phyloP scores from a whole-genome alignment of 1,139 yeast genomes.

The Saccharomyces hybrid region DNA sequence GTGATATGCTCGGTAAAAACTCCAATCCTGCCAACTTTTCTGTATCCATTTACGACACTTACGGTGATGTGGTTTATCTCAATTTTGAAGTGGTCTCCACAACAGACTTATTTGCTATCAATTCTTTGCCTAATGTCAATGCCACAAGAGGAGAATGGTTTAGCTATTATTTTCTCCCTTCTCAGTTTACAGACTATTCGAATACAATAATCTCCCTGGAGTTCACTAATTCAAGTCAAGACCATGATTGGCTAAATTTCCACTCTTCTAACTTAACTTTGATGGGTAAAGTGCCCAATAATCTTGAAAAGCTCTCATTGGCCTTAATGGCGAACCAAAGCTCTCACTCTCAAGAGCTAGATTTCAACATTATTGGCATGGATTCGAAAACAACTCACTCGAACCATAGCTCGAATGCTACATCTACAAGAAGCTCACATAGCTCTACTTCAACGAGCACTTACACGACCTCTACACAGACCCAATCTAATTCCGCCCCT shows the following conservation, averaged over 20 bases:
- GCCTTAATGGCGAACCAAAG: slow-evolving; percentile 45
- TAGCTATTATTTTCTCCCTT: slow-evolving; percentile 43
- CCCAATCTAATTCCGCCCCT: slow-evolving; percentile 29
- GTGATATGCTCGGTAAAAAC: slow-evolving; percentile 31
- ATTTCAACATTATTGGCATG: slow-evolving; percentile 53
- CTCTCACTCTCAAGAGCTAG: slow-evolving; percentile 38
- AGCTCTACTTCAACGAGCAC: slow-evolving; percentile 18
- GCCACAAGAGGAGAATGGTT: slow-evolving; percentile 60
- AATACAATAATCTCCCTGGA: slow-evolving; percentile 45
- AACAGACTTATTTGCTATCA: slow-evolving; percentile 43
- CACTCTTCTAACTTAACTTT: slow-evolving; percentile 56
- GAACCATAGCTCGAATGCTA: slow-evolving; percentile 7
- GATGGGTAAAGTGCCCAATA: slow-evolving; percentile 57
- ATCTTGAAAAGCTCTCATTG: slow-evolving; percentile 43
- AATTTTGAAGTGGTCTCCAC: slow-evolving; percentile 42
- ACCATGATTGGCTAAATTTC: slow-evolving; percentile 55
- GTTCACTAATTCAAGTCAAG: slow-evolving; percentile 35
- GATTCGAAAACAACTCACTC: slow-evolving; percentile 25
- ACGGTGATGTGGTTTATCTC: slow-evolving; percentile 55
- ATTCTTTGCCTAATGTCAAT: slow-evolving; percentile 47
- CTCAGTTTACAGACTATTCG: slow-evolving; percentile 48
- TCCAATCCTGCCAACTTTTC: slow-evolving; percentile 40
- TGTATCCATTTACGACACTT: slow-evolving; percentile 53
- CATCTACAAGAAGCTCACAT: slow-evolving; percentile 5
- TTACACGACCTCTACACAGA: slow-evolving; percentile 25